Percentiles rank a stretch among this genome's conserved stretches.
Conservation (phyloP, 2,329 filamentous ascomycete species). For the Cladorrhinum sp. region DNA sequence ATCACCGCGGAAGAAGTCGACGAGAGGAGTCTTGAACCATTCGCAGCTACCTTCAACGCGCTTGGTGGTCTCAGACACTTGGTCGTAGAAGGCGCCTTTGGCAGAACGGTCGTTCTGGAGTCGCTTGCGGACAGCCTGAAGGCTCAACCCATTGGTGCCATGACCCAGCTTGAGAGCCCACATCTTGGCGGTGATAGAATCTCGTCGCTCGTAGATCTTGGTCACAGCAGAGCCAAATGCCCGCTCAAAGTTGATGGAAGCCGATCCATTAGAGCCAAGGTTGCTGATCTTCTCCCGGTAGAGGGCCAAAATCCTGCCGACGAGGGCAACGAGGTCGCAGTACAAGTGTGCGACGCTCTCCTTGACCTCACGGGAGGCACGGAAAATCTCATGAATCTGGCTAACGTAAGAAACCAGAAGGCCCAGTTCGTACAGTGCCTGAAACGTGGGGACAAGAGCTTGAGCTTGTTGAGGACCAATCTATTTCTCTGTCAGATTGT, state of each 20-base stretch:
- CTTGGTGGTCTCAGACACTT: constrained; percentile 37
- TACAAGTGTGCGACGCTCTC: constrained; percentile 36
- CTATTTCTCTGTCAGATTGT: constrained; percentile 24
- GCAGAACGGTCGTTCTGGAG: constrained; percentile 31
- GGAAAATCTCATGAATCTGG: constrained; percentile 37
- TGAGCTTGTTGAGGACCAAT: constrained; percentile 38
- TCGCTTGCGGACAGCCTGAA: constrained; percentile 33
- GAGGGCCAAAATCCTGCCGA: constrained; percentile 34
- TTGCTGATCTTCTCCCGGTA: constrained; percentile 37
- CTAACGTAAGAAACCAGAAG: constrained; percentile 37
- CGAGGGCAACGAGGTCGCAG: constrained; percentile 35
- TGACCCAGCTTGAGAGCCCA: constrained; percentile 36
- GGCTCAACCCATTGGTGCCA: constrained; percentile 23
- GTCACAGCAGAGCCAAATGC: constrained; percentile 36
- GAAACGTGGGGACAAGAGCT: constrained; percentile 39
- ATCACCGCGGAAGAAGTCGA: constrained; percentile 35
- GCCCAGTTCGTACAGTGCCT: constrained; percentile 38
- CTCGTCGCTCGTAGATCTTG: constrained; percentile 34
- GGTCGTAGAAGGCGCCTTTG: constrained; percentile 34
- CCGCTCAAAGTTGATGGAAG: constrained; percentile 37
- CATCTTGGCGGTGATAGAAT: constrained; percentile 34
- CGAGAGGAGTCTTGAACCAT: constrained; percentile 37
- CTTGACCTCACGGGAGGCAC: constrained; percentile 32
- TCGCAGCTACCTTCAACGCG: constrained; percentile 40
- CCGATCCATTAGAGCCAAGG: constrained; percentile 25